Base-by-base conservation (phyloP, 768 basidiomycete genomes). In the Hypsizygus marmoreus region DNA sequence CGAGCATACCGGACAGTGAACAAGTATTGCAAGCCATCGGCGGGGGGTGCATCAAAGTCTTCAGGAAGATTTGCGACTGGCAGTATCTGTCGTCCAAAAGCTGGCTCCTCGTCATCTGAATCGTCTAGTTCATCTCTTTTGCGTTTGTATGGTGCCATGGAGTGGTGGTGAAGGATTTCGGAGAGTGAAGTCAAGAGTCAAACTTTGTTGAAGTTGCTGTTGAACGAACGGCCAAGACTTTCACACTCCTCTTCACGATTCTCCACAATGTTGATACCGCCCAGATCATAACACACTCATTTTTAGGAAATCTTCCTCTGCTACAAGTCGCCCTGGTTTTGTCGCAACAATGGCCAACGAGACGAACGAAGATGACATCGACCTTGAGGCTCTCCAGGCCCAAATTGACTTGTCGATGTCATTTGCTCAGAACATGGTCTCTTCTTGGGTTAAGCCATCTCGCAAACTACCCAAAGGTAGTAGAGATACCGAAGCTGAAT, bases 321-420 rank as follows among this genome's bases (percentile, higher is more conserved):
- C 32, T 34, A 16, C 26, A 37, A 26, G 35, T 23, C 25, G 40
- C 23, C 23, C 7, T 41, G 29, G 13, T 25, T 28, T 26, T 43
- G 24, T 38, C 9, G 53, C 26, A 19, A 25, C 10, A 2, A 64
- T 64, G 61, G 56, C 63, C 33, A 46, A 54, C 17, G 48, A 55
- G 25, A 39, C 62, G 26, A 67, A 76, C 46, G 77, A 82, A 53
- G 79, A 84, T 46, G 75, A 76, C 30, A 72, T 88, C 34, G 84
- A 89, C 59, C 54, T 72, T 38, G 85, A 88, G 57, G 70, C 77
- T 25, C 70, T 91, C 30, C 89, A 91, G 63, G 88, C 88, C n/a
- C 86, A 86, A 66, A 82, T 91, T 41, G 86, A 91, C 64, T 68
- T 88, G 57, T 82, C 88, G 16, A 81, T 91, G 80, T 83, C 88